Evolutionary conservation across 495 filamentous ascomycete genomes (phyloP), one percentile per base, ranked within the genome.

Genomic region (Penicillium odoratum): DNA sequence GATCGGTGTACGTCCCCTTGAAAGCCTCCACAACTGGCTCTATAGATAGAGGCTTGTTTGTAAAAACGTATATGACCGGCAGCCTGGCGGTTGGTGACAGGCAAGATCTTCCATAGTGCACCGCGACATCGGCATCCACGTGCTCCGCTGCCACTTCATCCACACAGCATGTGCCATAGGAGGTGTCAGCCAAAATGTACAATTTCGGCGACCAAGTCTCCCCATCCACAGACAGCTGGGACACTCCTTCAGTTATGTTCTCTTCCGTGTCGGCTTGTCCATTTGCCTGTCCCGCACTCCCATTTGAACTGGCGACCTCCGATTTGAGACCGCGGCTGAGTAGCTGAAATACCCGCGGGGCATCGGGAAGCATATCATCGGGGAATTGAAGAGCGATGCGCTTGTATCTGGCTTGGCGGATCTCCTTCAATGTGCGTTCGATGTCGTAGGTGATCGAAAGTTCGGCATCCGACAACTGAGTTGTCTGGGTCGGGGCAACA

Each of bases 141-240:
- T 99, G 95, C 66, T 98, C 93, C 15, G 95, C 94, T 2, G 94
- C 95, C 46, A 98, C 88, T 72, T 99, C 94, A 60, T 99, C 94
- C 49, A 97, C 92, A 69, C 94, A 99, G 75, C 94, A 99, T 5
- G 93, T 84, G 45, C 94, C 93, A 72, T 98, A 99, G 2, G 93
- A 97, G 8, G 94, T 98, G 70, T 99, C 94, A 33, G 88, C 94
- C 40, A 99, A 80, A 58, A 99, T 95, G 63, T 87, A 94, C 28
- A 97, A 78, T 59, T 81, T 84, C 42, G 79, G 77, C 26, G 78
- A 65, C 30, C 58, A 56, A 10, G 65, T 64, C 16, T 70, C 59
- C 46, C 73, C 65, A 21, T 66, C 55, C 54, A 76, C 55, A 18
- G 62, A 62, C n/a, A 77, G 59, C 48, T 66, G 64, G 36, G 70